These are phyloP conservation scores for Angophora floribunda DNA, from an alignment of 345 rosid species.

Conservation along the genomic window DNA sequence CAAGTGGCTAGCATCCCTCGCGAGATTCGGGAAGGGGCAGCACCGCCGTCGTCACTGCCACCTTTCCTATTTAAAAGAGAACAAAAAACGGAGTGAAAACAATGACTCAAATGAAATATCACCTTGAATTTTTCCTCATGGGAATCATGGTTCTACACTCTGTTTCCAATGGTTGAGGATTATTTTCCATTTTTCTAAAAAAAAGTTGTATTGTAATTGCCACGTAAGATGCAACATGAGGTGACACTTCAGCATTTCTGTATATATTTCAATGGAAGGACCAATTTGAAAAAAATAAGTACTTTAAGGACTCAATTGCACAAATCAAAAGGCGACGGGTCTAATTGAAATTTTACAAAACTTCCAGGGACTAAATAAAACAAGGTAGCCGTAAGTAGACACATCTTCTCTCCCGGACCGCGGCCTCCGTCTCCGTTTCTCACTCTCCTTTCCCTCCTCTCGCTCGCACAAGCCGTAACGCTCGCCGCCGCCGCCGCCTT, in stretches of 20 bases:
- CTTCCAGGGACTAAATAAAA: neutral
- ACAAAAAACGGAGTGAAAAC: too few relatives aligned
- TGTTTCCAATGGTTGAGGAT: neutral
- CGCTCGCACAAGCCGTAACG: neutral
- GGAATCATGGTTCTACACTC: neutral
- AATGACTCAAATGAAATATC: too few relatives aligned
- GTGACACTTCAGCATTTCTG: neutral
- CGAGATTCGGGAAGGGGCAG: too few relatives aligned
- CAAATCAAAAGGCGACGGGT: neutral
- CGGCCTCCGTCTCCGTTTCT: neutral
- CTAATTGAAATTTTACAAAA: neutral
- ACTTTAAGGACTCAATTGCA: neutral
- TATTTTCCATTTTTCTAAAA: neutral
- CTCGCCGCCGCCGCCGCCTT: neutral
- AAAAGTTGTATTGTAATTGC: neutral
- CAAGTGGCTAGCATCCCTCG: too few relatives aligned
- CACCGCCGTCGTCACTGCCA: too few relatives aligned
- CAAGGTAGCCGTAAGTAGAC: neutral
- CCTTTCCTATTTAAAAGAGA: too few relatives aligned
- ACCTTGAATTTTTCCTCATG: too few relatives aligned
- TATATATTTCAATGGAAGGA: neutral
- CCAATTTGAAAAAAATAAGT: neutral
- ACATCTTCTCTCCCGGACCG: neutral
- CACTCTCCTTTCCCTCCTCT: neutral
- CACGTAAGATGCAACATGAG: neutral